These are phyloP conservation scores for Curvularia spicifera DNA, from an alignment of 2,329 filamentous ascomycete genomes.

Conservation along the genomic window DNA sequence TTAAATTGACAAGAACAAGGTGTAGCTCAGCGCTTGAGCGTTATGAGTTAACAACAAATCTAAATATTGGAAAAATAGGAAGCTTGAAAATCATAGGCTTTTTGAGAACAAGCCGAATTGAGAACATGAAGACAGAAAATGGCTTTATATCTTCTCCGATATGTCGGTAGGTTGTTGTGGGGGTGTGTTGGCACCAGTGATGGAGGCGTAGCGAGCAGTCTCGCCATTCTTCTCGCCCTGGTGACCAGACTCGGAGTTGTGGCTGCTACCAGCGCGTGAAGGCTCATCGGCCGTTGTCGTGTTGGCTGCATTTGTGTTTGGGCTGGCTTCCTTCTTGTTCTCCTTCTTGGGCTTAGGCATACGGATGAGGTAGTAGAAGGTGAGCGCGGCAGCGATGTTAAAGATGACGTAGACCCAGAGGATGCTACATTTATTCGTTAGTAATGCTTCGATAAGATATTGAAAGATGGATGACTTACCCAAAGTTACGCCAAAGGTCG, in stretches of 20 bases:
- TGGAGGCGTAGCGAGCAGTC: slow-evolving; percentile 18
- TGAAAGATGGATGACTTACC: slow-evolving; percentile 29
- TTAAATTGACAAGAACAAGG: slow-evolving; percentile 2
- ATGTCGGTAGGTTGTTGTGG: slow-evolving; percentile 8
- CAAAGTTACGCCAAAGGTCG: slow-evolving; percentile 62
- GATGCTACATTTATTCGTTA: slow-evolving; percentile 35
- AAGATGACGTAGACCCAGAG: slow-evolving; percentile 61
- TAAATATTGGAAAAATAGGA: slow-evolving; percentile 5
- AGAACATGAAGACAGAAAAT: neutral
- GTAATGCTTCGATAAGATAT: neutral
- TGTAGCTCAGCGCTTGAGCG: slow-evolving; percentile 16
- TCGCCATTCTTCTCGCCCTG: slow-evolving; percentile 21
- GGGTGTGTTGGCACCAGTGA: slow-evolving; percentile 19
- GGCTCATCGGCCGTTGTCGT: slow-evolving; percentile 14
- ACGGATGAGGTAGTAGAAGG: slow-evolving; percentile 62
- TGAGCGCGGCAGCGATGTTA: slow-evolving; percentile 58
- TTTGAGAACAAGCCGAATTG: neutral
- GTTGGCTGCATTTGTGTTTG: slow-evolving; percentile 10
- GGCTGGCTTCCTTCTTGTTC: slow-evolving; percentile 13
- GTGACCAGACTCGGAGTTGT: slow-evolving; percentile 5
- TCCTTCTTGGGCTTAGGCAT: slow-evolving; percentile 60
- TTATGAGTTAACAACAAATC: slow-evolving; percentile 7
- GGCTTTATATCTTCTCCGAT: slow-evolving; percentile 24
- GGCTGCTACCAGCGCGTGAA: slow-evolving; percentile 19
- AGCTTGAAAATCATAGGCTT: slow-evolving; percentile 1